Percentiles rank a stretch among this genome's conserved stretches.
These are phyloP conservation scores for Nemania sp. DNA, from an alignment of 2,329 filamentous ascomycete genomes.

Conservation along the genomic window DNA sequence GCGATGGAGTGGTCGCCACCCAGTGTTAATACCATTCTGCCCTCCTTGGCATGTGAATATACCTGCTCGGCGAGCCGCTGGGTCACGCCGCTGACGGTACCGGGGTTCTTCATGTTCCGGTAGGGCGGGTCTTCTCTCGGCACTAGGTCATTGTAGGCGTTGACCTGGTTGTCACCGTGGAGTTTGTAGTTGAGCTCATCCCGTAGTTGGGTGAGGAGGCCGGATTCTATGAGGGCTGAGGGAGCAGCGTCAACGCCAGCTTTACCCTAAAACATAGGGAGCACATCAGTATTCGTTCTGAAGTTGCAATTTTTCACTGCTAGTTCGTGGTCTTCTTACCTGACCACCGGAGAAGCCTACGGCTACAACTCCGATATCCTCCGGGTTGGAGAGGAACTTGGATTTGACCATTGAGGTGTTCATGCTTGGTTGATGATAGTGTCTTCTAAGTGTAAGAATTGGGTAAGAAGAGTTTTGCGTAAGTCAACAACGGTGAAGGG, in stretches of 20 bases:
- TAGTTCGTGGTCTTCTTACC: conserved; percentile 65
- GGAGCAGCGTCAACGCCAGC: conserved; percentile 92
- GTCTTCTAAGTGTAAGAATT: not conserved
- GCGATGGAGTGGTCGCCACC: conserved; percentile 97
- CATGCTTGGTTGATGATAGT: conserved; percentile 52
- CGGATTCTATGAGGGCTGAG: conserved; percentile 86
- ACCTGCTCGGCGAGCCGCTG: conserved; percentile 83
- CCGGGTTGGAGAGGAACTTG: conserved; percentile 83
- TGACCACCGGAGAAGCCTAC: conserved; percentile 97
- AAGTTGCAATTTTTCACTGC: not conserved
- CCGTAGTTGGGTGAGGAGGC: conserved; percentile 84
- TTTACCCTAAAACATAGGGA: conserved; percentile 71
- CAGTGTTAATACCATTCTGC: conserved; percentile 90
- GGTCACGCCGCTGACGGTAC: conserved; percentile 86
- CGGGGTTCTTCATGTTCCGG: conserved; percentile 95
- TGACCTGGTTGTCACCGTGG: conserved; percentile 83
- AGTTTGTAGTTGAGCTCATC: conserved; percentile 91
- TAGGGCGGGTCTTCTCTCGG: conserved; percentile 80
- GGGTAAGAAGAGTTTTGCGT: conserved; percentile 1
- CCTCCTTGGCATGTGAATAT: conserved; percentile 84
- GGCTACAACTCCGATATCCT: conserved; percentile 90
- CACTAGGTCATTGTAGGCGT: conserved; percentile 82
- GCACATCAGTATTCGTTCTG: conserved; percentile 19
- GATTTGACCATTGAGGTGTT: conserved; percentile 66
- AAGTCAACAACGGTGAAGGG: not conserved